Percentiles rank a stretch among this genome's conserved stretches.
These are phyloP conservation scores for Chalciporus pseudorubinellus DNA, from an alignment of 768 basidiomycete species.

Conservation along the genomic window DNA sequence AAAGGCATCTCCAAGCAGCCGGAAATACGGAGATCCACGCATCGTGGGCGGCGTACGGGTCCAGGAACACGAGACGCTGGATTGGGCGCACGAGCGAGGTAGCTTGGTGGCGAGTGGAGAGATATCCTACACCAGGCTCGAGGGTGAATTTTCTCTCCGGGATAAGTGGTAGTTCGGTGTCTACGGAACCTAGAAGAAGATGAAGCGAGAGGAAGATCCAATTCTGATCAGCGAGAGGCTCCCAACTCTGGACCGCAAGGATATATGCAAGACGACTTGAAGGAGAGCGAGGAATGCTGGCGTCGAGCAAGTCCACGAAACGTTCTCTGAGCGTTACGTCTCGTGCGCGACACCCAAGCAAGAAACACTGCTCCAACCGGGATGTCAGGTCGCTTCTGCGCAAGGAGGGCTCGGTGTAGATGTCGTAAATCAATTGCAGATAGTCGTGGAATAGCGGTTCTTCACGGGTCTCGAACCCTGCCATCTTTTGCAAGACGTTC, in stretches of 20 bases:
- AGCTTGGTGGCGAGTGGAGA: conserved; percentile 45
- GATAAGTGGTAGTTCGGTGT: conserved; percentile 41
- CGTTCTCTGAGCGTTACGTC: conserved; percentile 75
- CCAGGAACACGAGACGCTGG: conserved; percentile 79
- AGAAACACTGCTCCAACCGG: conserved; percentile 88
- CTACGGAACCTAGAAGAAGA: conserved; percentile 77
- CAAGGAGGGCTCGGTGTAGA: conserved; percentile 84
- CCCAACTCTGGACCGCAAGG: conserved; percentile 93
- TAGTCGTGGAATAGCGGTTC: conserved; percentile 82
- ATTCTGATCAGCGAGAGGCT: conserved; percentile 84
- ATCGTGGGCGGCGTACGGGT: conserved; percentile 72
- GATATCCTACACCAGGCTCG: conserved; percentile 33
- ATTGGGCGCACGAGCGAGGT: conserved; percentile 66
- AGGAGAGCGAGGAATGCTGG: conserved; percentile 81
- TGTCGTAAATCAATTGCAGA: conserved; percentile 87
- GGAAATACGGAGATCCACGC: conserved; percentile 89
- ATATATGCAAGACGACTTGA: conserved; percentile 84
- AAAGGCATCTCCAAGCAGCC: conserved; percentile 80
- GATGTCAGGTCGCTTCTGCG: conserved; percentile 92
- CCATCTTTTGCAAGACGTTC: conserved; percentile 84
- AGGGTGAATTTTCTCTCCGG: conserved; percentile 40
- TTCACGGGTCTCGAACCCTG: conserved; percentile 72
- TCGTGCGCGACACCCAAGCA: conserved; percentile 84
- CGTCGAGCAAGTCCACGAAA: conserved; percentile 88
- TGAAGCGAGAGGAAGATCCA: conserved; percentile 94